These are phyloP conservation scores for Cryptococcus floricola DNA, from an alignment of 1,284 basidiomycete genomes.

Conservation along the genomic window DNA sequence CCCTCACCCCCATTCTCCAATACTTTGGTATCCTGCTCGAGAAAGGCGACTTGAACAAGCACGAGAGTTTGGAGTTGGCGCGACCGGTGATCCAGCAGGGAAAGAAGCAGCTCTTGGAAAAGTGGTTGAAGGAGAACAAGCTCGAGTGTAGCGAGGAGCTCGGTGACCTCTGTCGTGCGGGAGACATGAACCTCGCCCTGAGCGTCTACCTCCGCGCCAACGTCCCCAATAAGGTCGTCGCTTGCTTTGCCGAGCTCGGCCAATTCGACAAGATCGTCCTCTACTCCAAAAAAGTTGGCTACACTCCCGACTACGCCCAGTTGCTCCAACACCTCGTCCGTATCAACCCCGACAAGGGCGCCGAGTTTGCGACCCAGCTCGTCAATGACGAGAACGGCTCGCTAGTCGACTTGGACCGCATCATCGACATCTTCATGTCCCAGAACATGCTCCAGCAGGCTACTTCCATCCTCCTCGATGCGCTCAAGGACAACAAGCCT, in stretches of 20 bases:
- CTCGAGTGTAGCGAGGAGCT: constrained; percentile 98
- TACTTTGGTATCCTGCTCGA: constrained; percentile 98
- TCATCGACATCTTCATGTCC: constrained; percentile 98
- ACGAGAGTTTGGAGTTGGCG: constrained; percentile 93
- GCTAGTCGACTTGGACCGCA: constrained; percentile 88
- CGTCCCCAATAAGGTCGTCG: constrained; percentile 97
- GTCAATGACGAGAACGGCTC: constrained; percentile 92
- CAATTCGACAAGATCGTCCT: constrained; percentile 98
- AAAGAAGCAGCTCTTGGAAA: constrained; percentile 94
- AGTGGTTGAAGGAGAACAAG: constrained; percentile 99
- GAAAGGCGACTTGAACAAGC: constrained; percentile 95
- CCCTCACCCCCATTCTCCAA: constrained; percentile 92
- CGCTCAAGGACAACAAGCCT: constrained; percentile 98
- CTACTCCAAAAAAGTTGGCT: constrained; percentile 96
- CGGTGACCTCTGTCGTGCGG: constrained; percentile 84
- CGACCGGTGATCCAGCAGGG: constrained; percentile 95
- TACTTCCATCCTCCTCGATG: constrained; percentile 95
- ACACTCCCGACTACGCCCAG: constrained; percentile 88
- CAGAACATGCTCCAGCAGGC: constrained; percentile 99
- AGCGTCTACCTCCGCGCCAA: constrained; percentile 98
- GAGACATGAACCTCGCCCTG: constrained; percentile 97
- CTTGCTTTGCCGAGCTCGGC: constrained; percentile 98
- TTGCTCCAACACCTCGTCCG: constrained; percentile 98
- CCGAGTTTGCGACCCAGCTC: constrained; percentile 94
- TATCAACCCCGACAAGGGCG: constrained; percentile 94